Conservation (phyloP, 2,329 filamentous ascomycete species). For the Colletotrichum lupini region DNA sequence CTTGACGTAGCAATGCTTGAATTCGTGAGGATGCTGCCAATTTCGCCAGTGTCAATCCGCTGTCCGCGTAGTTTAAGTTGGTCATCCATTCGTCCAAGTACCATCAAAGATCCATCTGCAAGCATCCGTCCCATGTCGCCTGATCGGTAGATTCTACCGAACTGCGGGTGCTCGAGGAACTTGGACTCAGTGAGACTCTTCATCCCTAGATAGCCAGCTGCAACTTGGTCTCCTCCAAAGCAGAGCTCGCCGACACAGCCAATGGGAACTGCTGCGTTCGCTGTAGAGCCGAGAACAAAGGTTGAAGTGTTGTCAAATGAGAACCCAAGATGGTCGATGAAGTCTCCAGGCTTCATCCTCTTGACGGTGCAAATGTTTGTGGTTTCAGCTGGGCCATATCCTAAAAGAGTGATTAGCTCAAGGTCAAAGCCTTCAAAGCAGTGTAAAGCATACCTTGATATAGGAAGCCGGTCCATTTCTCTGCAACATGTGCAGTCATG, state of each 20-base stretch:
- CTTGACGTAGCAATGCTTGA: conserved; percentile 68
- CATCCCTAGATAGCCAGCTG: conserved; percentile 77
- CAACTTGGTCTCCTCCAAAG: conserved; percentile 87
- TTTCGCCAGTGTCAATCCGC: conserved; percentile 81
- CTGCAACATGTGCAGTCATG: conserved; percentile 77
- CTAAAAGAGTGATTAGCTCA: conserved; percentile 39
- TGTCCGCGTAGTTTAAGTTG: conserved; percentile 87
- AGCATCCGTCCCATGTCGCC: conserved; percentile 87
- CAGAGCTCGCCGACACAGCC: conserved; percentile 86
- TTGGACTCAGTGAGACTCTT: conserved; percentile 71
- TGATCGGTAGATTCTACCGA: conserved; percentile 82
- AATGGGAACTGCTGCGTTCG: conserved; percentile 67
- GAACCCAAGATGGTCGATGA: conserved; percentile 80
- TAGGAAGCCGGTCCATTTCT: conserved; percentile 75
- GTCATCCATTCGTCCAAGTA: conserved; percentile 79
- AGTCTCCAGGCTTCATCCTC: conserved; percentile 66
- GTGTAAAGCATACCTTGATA: conserved; percentile 68
- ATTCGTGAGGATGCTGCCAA: conserved; percentile 71
- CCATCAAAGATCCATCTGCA: conserved; percentile 78
- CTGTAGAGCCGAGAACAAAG: conserved; percentile 65
- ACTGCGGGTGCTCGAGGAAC: conserved; percentile 75
- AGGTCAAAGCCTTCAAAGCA: not conserved
- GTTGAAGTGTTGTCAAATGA: conserved; percentile 81
- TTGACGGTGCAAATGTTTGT: conserved; percentile 89
- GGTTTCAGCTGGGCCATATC: conserved; percentile 86